Evolutionary conservation across 106 monocot species (phyloP).

Genomic region (Platanthera zijinensis): DNA sequence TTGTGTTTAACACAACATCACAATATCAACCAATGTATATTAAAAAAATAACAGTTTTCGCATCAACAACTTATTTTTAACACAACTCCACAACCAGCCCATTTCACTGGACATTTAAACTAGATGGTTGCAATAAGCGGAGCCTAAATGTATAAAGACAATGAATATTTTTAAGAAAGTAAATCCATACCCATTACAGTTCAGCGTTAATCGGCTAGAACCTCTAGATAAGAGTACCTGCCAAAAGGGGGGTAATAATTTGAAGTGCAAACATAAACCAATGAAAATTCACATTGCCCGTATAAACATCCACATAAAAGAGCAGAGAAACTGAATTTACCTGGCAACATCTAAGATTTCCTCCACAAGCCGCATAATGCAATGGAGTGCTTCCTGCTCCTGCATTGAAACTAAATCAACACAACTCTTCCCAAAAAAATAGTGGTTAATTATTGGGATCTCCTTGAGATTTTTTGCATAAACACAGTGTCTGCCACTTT

Average conservation of each 20-base stretch:
- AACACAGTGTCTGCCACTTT: no score
- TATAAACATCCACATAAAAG: not conserved
- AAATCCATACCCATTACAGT: slow-evolving; percentile 77
- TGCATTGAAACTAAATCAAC: slow-evolving; percentile 15
- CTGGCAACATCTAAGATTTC: slow-evolving; percentile 89
- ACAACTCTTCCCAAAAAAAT: no score
- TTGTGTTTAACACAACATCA: no score
- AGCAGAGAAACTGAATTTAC: slow-evolving; percentile 15
- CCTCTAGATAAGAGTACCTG: slow-evolving; percentile 87
- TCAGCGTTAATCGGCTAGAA: slow-evolving; percentile 79
- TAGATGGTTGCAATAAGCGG: no score
- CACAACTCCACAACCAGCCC: no score
- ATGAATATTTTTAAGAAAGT: not conserved
- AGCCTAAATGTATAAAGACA: no score
- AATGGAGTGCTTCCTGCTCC: slow-evolving; percentile 94
- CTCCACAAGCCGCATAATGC: slow-evolving; percentile 97
- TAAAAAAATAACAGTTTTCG: no score
- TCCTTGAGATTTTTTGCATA: no score
- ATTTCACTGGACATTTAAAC: no score
- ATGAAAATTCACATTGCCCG: not conserved
- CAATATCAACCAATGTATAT: no score
- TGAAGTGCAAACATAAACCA: not conserved
- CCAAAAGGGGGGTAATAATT: not conserved
- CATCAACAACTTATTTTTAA: no score
- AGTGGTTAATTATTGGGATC: no score